Evolutionary conservation across 345 rosid species (phyloP), one percentile per base, ranked within the genome.

Genomic region (Citrus reticulata): DNA sequence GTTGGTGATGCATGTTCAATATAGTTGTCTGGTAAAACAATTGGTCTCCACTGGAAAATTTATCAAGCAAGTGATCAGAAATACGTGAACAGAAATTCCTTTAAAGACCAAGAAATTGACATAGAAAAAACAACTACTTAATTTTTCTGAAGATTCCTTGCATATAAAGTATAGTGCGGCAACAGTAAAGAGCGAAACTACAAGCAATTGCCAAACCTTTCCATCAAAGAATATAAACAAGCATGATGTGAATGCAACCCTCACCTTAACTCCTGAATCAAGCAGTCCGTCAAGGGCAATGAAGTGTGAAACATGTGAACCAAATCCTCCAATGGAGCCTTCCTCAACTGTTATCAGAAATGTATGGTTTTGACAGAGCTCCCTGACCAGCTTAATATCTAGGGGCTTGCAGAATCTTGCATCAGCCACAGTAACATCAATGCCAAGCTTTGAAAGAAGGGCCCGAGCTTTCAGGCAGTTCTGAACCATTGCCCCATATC

Each of bases 381-480:
- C 84, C 70, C 98, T 87, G 60, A 95, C 83, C 42, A 93, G 98
- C 81, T 86, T 84, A 1, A 88, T 88, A 84, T 95, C 98, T 0
- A 95, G 93, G 57, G 98, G 98, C 86, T 95, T 95, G 91, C 98
- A 95, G 79, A 95, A 95, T 77, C 97, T 91, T 77, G 98, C 97
- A 87, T 95, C 93, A 7, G 98, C 98, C 68, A 93, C 97, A 0
- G 97, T 95, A 79, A 91, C 95, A 78, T 89, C 88, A 63, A 93
- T 80, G n/a, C 95, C 98, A 40, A 91, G 95, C 81, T 87, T 88
- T 3, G 89, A 89, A 75, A 95, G 97, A 72, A 95, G 98, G 70
- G 91, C 81, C 60, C 81, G 88, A 70, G 98, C 98, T 86, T 89
- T 92, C 40, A 92, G 84, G 84, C 98, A 95, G 79, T 95, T 95